Base-by-base conservation (phyloP, 176 grass and related monocot species). In the Aegilops tauschii region DNA sequence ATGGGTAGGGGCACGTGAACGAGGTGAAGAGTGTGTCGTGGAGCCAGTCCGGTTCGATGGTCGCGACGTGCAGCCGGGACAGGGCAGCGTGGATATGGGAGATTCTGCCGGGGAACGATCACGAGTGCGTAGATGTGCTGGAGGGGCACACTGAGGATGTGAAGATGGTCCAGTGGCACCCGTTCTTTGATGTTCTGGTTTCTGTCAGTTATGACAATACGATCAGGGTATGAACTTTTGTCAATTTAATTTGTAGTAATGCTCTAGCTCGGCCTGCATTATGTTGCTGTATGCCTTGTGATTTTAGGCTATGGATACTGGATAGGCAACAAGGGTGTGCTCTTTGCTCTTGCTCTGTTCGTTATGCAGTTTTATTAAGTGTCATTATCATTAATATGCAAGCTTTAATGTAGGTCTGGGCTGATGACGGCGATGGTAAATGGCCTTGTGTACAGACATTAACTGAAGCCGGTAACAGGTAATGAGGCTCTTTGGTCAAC, bases 121-220 rank as follows among this genome's bases (percentile, higher is more conserved):
- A 87, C 23, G 96, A 98, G 74, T 96, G 93, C 12, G 84, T 91
- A 35, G 81, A 88, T 0, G 96, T 96, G 42, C 76, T 94, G 65
- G 85, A 94, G 66, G 90, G 92, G 5, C 96, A 96, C 82, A 88
- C 92, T 0, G 93, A 98, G 45, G 96, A 98, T 82, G 94, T 98
- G 13, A 98, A 98, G 90, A 96, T 94, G 96, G 92, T 96, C n/a
- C 93, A 94, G 65, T 98, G 96, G 96, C 96, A 98, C 84, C 93
- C 94, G 0, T 39, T 73, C n/a, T 66, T 91, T 65, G 88, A 98
- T 82, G 12, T 96, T 62, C 73, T 98, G 35, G 93, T 96, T 69
- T 98, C 96, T 4, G 94, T 98, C 69, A 91, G 96, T 85, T 98
- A 98, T n/a, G 96, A 96, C 78, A 98, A 96, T 79, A 69, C 88